Evolutionary conservation across 345 rosid species (phyloP).

Genomic region (Turnera subulata): DNA sequence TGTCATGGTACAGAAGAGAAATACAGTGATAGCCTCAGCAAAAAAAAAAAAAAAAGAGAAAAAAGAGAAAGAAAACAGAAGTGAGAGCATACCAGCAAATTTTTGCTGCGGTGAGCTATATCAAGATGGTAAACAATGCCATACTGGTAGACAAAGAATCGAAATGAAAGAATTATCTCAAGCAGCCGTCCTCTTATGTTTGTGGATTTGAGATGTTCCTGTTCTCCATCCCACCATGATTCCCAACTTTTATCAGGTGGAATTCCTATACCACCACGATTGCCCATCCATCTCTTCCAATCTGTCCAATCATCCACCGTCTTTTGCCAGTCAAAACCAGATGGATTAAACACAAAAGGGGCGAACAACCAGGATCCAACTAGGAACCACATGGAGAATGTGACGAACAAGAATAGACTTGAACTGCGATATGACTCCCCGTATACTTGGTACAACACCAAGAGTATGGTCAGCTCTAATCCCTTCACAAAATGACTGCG

Average conservation of each 20-base stretch:
- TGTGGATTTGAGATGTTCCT: slow-evolving; percentile 70
- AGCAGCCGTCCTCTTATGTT: slow-evolving; percentile 64
- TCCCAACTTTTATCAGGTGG: slow-evolving; percentile 74
- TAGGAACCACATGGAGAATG: slow-evolving; percentile 89
- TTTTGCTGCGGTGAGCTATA: slow-evolving; percentile 60
- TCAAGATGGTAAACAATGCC: slow-evolving; percentile 96
- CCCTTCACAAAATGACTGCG: slow-evolving; percentile 96
- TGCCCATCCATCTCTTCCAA: slow-evolving; percentile 99
- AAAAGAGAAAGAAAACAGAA: neutral
- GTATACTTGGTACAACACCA: slow-evolving; percentile 65
- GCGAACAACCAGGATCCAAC: slow-evolving; percentile 95
- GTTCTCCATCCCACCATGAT: slow-evolving; percentile 96
- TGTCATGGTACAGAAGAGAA: neutral
- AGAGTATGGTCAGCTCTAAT: slow-evolving; percentile 63
- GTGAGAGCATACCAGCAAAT: slow-evolving; percentile 46
- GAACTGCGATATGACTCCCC: slow-evolving; percentile 76
- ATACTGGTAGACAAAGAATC: slow-evolving; percentile 86
- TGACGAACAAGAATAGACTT: slow-evolving; percentile 59
- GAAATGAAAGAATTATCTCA: slow-evolving; percentile 69
- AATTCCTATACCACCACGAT: slow-evolving; percentile 90
- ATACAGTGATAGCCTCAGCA: neutral
- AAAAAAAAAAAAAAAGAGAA: neutral
- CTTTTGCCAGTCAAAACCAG: slow-evolving; percentile 98
- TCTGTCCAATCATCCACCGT: slow-evolving; percentile 95
- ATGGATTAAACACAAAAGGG: slow-evolving; percentile 88